Percentiles rank a stretch among this genome's conserved stretches.
Conservation (phyloP, 495 filamentous ascomycete species). For the Aspergillus sparsus region DNA sequence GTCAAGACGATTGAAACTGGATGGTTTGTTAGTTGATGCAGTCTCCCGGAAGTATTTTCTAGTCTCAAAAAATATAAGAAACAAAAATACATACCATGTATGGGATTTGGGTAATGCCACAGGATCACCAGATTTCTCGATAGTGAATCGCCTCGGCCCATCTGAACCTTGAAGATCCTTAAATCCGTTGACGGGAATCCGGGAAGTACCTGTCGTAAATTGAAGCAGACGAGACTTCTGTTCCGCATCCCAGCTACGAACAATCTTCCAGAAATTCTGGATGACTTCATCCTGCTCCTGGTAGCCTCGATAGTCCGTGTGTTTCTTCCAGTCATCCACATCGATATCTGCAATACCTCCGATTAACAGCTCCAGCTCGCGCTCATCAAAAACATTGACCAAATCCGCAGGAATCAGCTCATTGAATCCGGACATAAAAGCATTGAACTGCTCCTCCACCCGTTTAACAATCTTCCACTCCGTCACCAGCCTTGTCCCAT, state of each 20-base stretch:
- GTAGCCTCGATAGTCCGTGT: slow-evolving; percentile 99
- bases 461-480: slow-evolving; percentile 99
- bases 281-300: slow-evolving; percentile 97
- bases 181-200: slow-evolving; percentile 99
- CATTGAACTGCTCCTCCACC: slow-evolving; percentile 96
- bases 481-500: slow-evolving; percentile 69
- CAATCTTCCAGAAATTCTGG: slow-evolving; percentile 97
- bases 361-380: slow-evolving; percentile 93
- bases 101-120: slow-evolving; percentile 92
- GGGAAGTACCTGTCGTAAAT: slow-evolving; percentile 95
- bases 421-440: slow-evolving; percentile 96
- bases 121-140: slow-evolving; percentile 94
- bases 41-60: not conserved
- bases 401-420: slow-evolving; percentile 95
- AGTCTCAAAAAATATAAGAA: not conserved
- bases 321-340: slow-evolving; percentile 99
- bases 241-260: slow-evolving; percentile 95
- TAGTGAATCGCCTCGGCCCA: slow-evolving; percentile 92
- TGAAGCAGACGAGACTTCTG: slow-evolving; percentile 96
- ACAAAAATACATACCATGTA: slow-evolving; percentile 76
- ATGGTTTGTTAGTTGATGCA: slow-evolving; percentile 22
- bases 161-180: slow-evolving; percentile 99
- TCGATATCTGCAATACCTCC: slow-evolving; percentile 99
- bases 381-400: slow-evolving; percentile 98
- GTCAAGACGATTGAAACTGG: slow-evolving; percentile 95